Evolutionary conservation across 1,284 basidiomycete genomes (phyloP), one percentile per base, ranked within the genome.

Genomic region (Papiliotrema flavescens): DNA sequence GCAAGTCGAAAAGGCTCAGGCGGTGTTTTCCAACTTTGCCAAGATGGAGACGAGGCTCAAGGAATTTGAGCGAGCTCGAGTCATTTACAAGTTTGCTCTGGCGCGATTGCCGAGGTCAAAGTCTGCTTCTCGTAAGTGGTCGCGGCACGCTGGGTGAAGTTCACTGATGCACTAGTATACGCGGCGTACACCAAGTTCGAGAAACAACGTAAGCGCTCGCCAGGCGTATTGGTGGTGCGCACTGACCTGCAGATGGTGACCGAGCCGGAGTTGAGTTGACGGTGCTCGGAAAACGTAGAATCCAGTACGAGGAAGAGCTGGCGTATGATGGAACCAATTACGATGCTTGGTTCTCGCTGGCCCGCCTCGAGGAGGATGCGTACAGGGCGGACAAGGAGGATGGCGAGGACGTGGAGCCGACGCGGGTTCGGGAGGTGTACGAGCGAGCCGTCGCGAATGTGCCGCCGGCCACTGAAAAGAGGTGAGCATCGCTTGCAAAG

Each of bases 31-130:
- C 52, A 88, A 91, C 0, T 98, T 98, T 76, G 95, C 94, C 0
- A 94, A 92, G 79, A 97, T 98, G 93, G 96, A 98, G 79, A 96
- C 86, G 9, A 81, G 95, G 45, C 72, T 91, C 67, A 97, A 97
- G 77, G 95, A 98, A 79, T 96, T 86, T 76, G 96, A 98, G 55
- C 86, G 96, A 40, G 95, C 96, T 2, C 80, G 96, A 52, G 91
- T 95, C 26, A 97, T 98, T 63, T 98, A 96, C 80, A 98, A 98
- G 90, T 98, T 98, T 72, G 95, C 94, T 17, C 80, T 99, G 8
- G 86, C 89, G 24, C 84, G 93, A 20, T 82, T 98, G 36, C 91
- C 95, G 3, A 82, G 92, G 19, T 90, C 90, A 34, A 97, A 95
- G 75, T 93, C 91, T 15, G 85, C 84, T 2, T 82, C 62, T 55